Evolutionary conservation across 305 asterid genomes (phyloP).

Genomic region (Fraxinus latifolia): DNA sequence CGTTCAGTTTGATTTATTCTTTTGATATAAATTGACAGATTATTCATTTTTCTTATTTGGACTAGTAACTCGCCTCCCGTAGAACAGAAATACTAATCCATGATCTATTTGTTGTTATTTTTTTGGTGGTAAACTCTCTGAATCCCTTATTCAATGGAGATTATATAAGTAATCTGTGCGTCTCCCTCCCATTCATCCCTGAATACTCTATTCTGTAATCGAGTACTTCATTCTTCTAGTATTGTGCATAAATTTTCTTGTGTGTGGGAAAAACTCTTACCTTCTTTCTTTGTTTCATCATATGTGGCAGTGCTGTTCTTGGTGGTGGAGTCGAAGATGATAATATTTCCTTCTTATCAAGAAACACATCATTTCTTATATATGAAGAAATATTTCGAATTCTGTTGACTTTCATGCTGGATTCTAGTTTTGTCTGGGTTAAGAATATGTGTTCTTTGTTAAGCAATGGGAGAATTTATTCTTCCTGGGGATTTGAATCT

Average conservation of each 20-base stretch:
- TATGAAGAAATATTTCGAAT: conserved; percentile 57
- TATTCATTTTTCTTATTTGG: background rate
- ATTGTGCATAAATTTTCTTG: conserved; percentile 8
- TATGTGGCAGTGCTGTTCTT: conserved; percentile 74
- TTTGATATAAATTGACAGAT: background rate
- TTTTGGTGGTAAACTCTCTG: conserved; percentile 7
- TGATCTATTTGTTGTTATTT: conserved; percentile 3
- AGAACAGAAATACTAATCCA: conserved; percentile 5
- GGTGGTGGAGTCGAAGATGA: conserved; percentile 75
- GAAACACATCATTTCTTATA: conserved; percentile 42
- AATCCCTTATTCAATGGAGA: conserved; percentile 10
- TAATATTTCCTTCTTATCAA: conserved; percentile 51
- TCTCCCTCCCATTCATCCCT: conserved; percentile 15
- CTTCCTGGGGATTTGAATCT: conserved; percentile 37
- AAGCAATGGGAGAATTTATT: conserved; percentile 34
- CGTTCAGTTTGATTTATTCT: background rate
- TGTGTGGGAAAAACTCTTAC: conserved; percentile 17
- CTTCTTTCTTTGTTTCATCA: conserved; percentile 21
- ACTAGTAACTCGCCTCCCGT: conserved; percentile 11
- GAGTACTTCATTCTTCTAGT: conserved; percentile 1
- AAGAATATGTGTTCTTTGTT: conserved; percentile 53
- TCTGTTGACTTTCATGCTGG: conserved; percentile 55
- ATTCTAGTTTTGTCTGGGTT: conserved; percentile 79
- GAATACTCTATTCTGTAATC: conserved; percentile 1
- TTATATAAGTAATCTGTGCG: background rate